Percentiles rank a stretch among this genome's conserved stretches.
These are phyloP conservation scores for Volvox reticuliferus DNA, from an alignment of 139 green algal species.

Conservation along the genomic window DNA sequence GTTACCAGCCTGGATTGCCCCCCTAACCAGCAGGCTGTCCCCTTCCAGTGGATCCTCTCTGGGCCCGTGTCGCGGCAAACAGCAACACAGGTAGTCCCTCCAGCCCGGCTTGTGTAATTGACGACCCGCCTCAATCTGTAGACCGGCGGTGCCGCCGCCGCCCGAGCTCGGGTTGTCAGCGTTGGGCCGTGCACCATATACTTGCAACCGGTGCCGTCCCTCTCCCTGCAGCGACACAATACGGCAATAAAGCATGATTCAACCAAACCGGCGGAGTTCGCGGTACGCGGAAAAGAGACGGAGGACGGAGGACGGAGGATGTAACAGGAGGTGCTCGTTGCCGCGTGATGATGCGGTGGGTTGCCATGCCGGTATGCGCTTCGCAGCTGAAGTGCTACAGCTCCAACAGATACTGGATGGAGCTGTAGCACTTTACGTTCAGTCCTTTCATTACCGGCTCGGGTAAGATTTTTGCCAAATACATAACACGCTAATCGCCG, in stretches of 20 bases:
- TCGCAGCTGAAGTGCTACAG: no score
- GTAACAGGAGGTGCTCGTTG: neutral
- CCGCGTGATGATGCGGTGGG: no score
- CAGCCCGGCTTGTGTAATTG: neutral
- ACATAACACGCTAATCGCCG: no score
- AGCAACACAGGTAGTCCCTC: slow-evolving; percentile 48
- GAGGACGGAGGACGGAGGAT: neutral
- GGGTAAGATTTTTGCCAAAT: no score
- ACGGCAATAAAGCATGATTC: no score
- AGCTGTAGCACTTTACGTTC: no score
- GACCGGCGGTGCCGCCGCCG: neutral
- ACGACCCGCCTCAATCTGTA: slow-evolving; percentile 18
- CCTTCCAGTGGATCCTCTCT: slow-evolving; percentile 37
- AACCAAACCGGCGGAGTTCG: neutral
- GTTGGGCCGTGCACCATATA: slow-evolving; percentile 2
- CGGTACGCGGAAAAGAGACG: neutral
- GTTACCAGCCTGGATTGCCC: neutral
- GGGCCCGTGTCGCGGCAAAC: slow-evolving; percentile 5
- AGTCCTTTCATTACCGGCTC: no score
- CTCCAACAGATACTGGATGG: no score
- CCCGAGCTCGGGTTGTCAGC: neutral
- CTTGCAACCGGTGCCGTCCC: neutral
- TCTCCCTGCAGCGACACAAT: slow-evolving; percentile 1
- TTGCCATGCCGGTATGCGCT: no score
- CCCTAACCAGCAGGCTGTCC: slow-evolving; percentile 27